Evolutionary conservation across 129 eudicot species (phyloP).

Genomic region (Ambrosia trifida): DNA sequence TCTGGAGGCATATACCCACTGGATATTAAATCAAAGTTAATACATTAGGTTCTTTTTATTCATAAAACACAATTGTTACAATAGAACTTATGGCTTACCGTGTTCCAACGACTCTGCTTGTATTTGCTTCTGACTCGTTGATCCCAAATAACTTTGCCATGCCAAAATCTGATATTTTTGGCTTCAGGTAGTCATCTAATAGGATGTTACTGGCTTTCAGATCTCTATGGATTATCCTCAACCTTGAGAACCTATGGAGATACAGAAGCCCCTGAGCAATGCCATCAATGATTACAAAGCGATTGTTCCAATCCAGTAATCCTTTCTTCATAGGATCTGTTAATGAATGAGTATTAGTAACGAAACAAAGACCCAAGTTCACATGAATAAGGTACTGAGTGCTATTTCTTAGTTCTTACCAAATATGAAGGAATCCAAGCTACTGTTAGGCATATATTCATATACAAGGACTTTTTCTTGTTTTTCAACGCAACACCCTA

Average conservation of each 20-base stretch:
- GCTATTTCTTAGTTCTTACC: slow-evolving; percentile 22
- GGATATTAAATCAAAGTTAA: slow-evolving; percentile 12
- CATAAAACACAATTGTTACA: background rate
- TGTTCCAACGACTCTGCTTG: slow-evolving; percentile 40
- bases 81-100: slow-evolving; percentile 18
- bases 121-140: slow-evolving; percentile 32
- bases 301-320: slow-evolving; percentile 28
- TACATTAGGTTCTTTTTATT: background rate
- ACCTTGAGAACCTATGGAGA: slow-evolving; percentile 34
- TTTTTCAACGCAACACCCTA: slow-evolving; percentile 41
- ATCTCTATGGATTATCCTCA: slow-evolving; percentile 39
- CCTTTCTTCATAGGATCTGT: slow-evolving; percentile 27
- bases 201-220: slow-evolving; percentile 39
- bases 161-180: slow-evolving; percentile 37
- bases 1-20: slow-evolving; percentile 41
- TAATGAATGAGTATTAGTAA: background rate
- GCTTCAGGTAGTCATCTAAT: slow-evolving; percentile 33
- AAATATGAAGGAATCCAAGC: slow-evolving; percentile 35
- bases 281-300: slow-evolving; percentile 35
- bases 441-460: slow-evolving; percentile 34
- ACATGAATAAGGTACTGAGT: background rate
- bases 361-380: background rate
- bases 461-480: slow-evolving; percentile 30
- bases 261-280: slow-evolving; percentile 41
- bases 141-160: slow-evolving; percentile 34